Evolutionary conservation across 2,329 filamentous ascomycete species (phyloP), one percentile per base, ranked within the genome.

Genomic region (Fusarium brevicatenulatum): DNA sequence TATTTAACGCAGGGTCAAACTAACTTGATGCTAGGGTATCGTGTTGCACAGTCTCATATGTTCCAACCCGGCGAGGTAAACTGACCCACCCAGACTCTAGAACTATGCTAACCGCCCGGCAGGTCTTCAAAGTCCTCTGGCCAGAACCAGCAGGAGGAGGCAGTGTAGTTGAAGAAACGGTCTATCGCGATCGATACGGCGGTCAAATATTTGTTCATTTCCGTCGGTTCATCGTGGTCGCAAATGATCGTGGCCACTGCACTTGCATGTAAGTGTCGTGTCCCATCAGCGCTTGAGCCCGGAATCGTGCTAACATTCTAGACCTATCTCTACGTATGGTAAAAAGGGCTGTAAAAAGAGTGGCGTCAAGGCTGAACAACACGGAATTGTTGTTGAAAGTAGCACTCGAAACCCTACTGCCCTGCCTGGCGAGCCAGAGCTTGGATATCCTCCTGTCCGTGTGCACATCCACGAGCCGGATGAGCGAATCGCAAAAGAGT

Each of bases 51-150:
- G 21, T 86, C 65, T 16, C 80, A 72, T 43, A 36, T 23, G 25
- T 86, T 86, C 52, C 75, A 79, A 36, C 83, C 84, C 5, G 85
- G 85, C 61, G 80, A 81, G 78, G 85, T 84, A 74, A 66, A 19
- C 73, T 9, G 5, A 21, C 21, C 28, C 36, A 12, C 16, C 15
- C n/a, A 23, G 40, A 34, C n/a, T 13, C 11, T 19, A 18, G 21
- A 56, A 68, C 13, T 39, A 43, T 50, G 12, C 44, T 49, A 49
- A 64, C 66, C 39, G 10, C 23, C 30, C 4, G 5, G 25, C 62
- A 88, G 87, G 85, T 90, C 23, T 87, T 89, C 79, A 90, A 89
- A 73, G 83, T 88, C 4, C 77, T 86, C 23, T 90, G 88, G 87
- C 83, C 84, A 13, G 87, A 90, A 53, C 88, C 88, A 0, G 87